phyloP scores from a whole-genome alignment of 2,329 filamentous ascomycete genomes.

The Alternaria burnsii region DNA sequence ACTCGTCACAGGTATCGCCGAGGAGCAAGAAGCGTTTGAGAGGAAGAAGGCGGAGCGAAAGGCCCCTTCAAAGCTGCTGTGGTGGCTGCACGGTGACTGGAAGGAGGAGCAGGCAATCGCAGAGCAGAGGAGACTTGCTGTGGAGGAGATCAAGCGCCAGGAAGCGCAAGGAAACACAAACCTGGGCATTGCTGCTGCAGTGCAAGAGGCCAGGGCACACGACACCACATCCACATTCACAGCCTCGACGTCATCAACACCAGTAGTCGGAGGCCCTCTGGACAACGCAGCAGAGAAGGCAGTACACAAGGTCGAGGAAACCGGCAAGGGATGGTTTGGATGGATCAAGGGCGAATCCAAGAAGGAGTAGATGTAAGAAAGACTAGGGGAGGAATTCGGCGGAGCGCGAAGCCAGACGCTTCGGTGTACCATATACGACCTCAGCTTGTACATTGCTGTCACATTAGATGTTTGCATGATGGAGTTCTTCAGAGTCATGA shows the following conservation, averaged over 20 bases:
- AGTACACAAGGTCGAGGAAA: conserved; percentile 46
- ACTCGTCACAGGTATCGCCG: conserved; percentile 66
- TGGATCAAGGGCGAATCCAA: conserved; percentile 54
- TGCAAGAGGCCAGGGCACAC: conserved; percentile 44
- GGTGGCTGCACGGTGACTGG: conserved; percentile 50
- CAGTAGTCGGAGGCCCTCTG: conserved; percentile 55
- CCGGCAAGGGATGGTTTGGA: conserved; percentile 56
- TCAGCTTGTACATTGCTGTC: conserved; percentile 46
- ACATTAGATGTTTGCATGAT: conserved; percentile 45
- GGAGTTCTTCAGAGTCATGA: conserved; percentile 38
- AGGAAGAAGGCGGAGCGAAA: conserved; percentile 47
- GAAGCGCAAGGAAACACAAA: conserved; percentile 33
- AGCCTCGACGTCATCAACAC: conserved; percentile 29
- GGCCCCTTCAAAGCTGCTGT: conserved; percentile 41
- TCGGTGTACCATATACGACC: conserved; percentile 44
- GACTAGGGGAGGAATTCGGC: neutral
- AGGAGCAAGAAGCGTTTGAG: conserved; percentile 63
- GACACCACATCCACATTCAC: conserved; percentile 18
- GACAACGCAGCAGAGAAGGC: conserved; percentile 57
- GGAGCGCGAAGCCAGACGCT: conserved; percentile 8
- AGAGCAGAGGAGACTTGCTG: conserved; percentile 44
- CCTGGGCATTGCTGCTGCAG: conserved; percentile 41
- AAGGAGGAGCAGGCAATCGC: conserved; percentile 48
- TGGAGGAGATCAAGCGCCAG: conserved; percentile 42
- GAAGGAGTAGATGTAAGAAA: conserved; percentile 11